Conservation (phyloP, 768 basidiomycete genomes). For the Hygrophorus russula region DNA sequence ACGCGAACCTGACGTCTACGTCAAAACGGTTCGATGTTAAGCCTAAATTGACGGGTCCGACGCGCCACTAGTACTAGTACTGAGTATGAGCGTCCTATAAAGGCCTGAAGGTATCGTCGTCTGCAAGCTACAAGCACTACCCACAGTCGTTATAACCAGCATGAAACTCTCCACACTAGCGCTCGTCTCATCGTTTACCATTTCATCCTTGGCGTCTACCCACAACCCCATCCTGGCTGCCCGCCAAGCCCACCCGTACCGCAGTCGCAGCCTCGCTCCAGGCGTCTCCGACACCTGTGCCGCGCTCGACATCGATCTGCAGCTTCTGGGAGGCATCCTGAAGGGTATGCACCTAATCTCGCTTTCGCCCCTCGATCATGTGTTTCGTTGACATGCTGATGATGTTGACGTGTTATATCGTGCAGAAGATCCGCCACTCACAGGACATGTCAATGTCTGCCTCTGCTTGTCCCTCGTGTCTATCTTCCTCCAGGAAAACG, state of each 20-base stretch:
- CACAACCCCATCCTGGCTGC: constrained; percentile 3
- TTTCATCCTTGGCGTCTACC: too few species aligned
- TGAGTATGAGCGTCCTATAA: too few species aligned
- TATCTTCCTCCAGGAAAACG: constrained; percentile 2
- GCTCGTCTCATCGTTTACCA: too few species aligned
- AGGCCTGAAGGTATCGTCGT: too few species aligned
- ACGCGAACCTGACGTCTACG: too few species aligned
- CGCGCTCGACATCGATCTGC: constrained; percentile 1
- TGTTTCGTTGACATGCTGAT: not conserved
- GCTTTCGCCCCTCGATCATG: not conserved
- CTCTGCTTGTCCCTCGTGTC: constrained; percentile 1
- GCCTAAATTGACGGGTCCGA: too few species aligned
- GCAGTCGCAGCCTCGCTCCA: not conserved
- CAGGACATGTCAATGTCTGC: constrained; percentile 3
- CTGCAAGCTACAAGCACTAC: too few species aligned
- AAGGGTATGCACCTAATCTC: not conserved
- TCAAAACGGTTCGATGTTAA: too few species aligned
- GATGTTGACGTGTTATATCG: too few species aligned
- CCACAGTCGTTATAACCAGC: too few species aligned
- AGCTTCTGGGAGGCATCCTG: not conserved
- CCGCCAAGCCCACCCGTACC: constrained; percentile 6
- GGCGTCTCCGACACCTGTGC: not conserved
- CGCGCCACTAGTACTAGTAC: too few species aligned
- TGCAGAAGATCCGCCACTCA: not conserved
- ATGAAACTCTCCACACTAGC: too few species aligned